Evolutionary conservation across 2,329 filamentous ascomycete genomes (phyloP).

Genomic region (Trichoderma atroviride): DNA sequence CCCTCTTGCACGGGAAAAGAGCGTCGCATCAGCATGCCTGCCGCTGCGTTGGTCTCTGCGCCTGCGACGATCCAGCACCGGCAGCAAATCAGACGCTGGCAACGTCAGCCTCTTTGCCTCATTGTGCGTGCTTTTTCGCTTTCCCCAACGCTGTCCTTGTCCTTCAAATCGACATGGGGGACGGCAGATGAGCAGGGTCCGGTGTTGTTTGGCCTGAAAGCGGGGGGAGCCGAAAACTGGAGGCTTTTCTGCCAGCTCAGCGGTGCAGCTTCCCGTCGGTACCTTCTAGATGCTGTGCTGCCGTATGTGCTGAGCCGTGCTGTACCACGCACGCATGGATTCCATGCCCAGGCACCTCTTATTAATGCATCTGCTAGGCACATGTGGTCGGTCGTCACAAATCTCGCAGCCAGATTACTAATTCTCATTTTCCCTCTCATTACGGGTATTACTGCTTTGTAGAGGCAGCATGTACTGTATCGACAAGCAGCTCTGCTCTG

Average conservation of each 20-base stretch:
- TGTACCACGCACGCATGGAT: background rate
- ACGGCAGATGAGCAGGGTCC: background rate
- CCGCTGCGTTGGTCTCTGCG: background rate
- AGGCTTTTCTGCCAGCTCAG: slow-evolving; percentile 18
- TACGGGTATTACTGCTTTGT: background rate
- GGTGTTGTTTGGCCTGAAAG: slow-evolving; percentile 1
- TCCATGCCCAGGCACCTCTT: background rate
- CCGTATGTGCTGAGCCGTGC: background rate
- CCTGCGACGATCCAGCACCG: background rate
- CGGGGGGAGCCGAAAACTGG: slow-evolving; percentile 12
- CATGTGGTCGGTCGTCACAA: background rate
- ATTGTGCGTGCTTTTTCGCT: slow-evolving; percentile 7
- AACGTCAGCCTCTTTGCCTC: background rate
- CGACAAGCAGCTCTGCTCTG: background rate
- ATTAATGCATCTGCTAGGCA: background rate
- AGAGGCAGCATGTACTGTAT: background rate
- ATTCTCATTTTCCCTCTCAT: background rate
- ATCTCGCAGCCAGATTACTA: background rate
- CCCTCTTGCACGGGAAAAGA: background rate
- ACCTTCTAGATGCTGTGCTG: background rate
- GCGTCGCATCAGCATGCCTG: background rate
- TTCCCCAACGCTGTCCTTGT: background rate
- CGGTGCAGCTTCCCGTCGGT: slow-evolving; percentile 1
- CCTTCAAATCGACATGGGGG: slow-evolving; percentile 8
- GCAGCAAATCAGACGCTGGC: slow-evolving; percentile 11